These are phyloP conservation scores for Cryptococcus maquisensis DNA, from an alignment of 1,284 basidiomycete genomes.

Conservation along the genomic window DNA sequence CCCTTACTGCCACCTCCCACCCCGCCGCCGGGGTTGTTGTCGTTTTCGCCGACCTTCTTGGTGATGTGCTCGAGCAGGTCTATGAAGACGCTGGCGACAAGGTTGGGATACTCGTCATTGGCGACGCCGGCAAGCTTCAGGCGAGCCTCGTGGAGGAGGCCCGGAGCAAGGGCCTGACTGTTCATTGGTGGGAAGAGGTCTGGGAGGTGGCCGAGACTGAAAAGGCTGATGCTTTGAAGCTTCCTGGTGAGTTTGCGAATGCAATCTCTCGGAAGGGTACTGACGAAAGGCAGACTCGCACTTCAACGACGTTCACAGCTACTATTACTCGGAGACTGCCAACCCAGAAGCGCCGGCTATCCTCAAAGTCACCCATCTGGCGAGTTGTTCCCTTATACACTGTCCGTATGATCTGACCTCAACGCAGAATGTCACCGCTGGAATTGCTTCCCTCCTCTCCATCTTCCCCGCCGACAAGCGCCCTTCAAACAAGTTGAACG, in stretches of 20 bases:
- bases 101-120: conserved; percentile 31
- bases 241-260: conserved; percentile 10
- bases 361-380: conserved; percentile 40
- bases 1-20: conserved; percentile 18
- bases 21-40: conserved; percentile 33
- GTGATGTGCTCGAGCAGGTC: conserved; percentile 30
- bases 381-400: conserved; percentile 6
- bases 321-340: conserved; percentile 27
- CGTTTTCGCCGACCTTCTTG: conserved; percentile 26
- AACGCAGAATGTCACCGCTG: conserved; percentile 45
- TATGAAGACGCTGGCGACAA: conserved; percentile 18
- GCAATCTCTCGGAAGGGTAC: background rate
- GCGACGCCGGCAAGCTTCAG: conserved; percentile 24
- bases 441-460: conserved; percentile 44
- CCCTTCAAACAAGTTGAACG: conserved; percentile 29
- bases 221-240: background rate
- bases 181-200: conserved; percentile 41
- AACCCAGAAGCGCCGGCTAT: conserved; percentile 12
- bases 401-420: conserved; percentile 6
- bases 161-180: conserved; percentile 25
- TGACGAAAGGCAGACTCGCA: conserved; percentile 9
- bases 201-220: conserved; percentile 35
- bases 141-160: conserved; percentile 14
- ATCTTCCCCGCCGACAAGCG: conserved; percentile 48
- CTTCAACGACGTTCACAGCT: conserved; percentile 33